Evolutionary conservation across 345 rosid genomes (phyloP).

Genomic region (Bretschneidera sinensis): DNA sequence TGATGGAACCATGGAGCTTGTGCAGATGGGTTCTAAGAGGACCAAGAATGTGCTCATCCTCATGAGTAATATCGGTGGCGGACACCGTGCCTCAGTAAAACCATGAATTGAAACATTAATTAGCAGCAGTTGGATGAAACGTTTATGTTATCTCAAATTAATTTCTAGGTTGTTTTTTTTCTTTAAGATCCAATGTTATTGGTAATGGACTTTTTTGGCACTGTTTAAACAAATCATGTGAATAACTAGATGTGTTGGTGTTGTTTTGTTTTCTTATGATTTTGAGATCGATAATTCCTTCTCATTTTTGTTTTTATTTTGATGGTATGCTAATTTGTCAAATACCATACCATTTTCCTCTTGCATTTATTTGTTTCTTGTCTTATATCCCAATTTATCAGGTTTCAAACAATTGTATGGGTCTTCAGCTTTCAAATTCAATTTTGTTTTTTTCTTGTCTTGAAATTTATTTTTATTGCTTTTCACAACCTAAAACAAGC

Average conservation of each 20-base stretch:
- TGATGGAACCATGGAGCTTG: slow-evolving; percentile 60
- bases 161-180: neutral
- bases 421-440: neutral
- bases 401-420: too few species aligned
- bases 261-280: neutral
- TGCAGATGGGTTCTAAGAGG: slow-evolving; percentile 84
- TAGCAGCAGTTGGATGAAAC: slow-evolving; percentile 96
- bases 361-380: neutral
- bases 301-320: neutral
- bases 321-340: too few species aligned
- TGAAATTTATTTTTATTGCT: too few species aligned
- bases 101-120: too few species aligned
- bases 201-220: too few species aligned
- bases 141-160: slow-evolving; percentile 1
- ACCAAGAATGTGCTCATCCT: slow-evolving; percentile 84
- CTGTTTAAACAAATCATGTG: too few species aligned
- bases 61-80: slow-evolving; percentile 98
- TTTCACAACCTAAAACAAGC: too few species aligned
- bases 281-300: too few species aligned
- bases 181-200: too few species aligned
- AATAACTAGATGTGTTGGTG: neutral
- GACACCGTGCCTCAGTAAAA: slow-evolving; percentile 96
- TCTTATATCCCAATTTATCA: neutral
- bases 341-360: neutral
- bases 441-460: too few species aligned